Conservation (phyloP, 192 early-diverging fungal species). For the Chytriomyces sp. region DNA sequence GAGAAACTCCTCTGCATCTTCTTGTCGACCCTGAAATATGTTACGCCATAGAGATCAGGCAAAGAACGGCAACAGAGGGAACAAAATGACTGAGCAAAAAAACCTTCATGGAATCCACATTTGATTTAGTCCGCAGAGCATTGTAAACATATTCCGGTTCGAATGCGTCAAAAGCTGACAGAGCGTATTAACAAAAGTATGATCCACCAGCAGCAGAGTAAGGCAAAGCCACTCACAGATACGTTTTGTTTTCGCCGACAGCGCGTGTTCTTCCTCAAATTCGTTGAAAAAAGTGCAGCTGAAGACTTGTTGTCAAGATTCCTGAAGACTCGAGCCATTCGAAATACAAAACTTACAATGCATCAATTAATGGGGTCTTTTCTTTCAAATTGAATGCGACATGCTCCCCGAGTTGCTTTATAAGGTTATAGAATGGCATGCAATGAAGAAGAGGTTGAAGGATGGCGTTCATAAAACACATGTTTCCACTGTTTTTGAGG, state of each 20-base stretch:
- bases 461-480: constrained; percentile 98
- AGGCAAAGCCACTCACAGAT: not conserved
- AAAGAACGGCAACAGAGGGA: constrained; percentile 35
- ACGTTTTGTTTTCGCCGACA: constrained; percentile 32
- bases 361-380: constrained; percentile 80
- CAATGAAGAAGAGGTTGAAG: constrained; percentile 93
- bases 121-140: constrained; percentile 67
- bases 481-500: constrained; percentile 95
- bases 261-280: constrained; percentile 47
- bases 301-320: not conserved
- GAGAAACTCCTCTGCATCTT: constrained; percentile 97
- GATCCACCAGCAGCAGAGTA: too few relatives aligned
- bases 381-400: constrained; percentile 75
- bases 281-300: constrained; percentile 69
- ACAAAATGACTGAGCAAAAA: constrained; percentile 17
- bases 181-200: too few relatives aligned
- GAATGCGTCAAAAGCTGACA: constrained; percentile 58
- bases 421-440: constrained; percentile 88
- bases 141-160: constrained; percentile 94
- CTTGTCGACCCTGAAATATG: constrained; percentile 76
- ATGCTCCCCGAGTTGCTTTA: constrained; percentile 67
- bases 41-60: not conserved
- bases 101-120: constrained; percentile 80
- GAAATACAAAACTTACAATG: constrained; percentile 67
- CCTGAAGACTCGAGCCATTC: not conserved